Conservation (phyloP, 1,284 basidiomycete genomes). For the Moniliella sp. region DNA sequence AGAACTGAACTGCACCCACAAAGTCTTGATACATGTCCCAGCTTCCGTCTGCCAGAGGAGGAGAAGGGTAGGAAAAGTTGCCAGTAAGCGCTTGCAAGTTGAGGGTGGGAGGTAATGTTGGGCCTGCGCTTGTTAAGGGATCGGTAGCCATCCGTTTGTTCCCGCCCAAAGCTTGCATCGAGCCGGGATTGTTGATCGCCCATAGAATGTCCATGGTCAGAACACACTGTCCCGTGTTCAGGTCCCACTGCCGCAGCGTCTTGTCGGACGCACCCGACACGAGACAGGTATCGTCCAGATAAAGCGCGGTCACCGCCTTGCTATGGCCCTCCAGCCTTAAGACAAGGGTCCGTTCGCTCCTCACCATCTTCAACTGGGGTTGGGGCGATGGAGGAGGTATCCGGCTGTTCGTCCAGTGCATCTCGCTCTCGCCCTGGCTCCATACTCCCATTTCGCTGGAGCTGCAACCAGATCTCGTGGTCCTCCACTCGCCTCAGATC, state of each 20-base stretch:
- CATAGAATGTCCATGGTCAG: conserved; percentile 99
- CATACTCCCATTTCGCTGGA: conserved; percentile 1
- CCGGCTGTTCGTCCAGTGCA: too few species aligned
- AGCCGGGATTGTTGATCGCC: conserved; percentile 79
- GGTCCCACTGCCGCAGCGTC: conserved; percentile 92
- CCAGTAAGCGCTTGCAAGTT: conserved; percentile 31
- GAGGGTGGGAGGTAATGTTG: too few species aligned
- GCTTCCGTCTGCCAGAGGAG: conserved; percentile 65
- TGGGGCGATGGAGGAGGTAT: too few species aligned
- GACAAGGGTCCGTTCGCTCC: too few species aligned
- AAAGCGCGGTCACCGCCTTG: conserved; percentile 71
- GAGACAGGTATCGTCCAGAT: conserved; percentile 80
- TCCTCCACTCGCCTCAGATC: conserved; percentile 26
- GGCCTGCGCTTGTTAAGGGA: too few species aligned
- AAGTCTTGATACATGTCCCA: conserved; percentile 92
- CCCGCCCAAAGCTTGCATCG: conserved; percentile 32
- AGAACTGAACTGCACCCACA: conserved; percentile 89
- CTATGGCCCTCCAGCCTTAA: conserved; percentile 70
- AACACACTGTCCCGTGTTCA: conserved; percentile 83
- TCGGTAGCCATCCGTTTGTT: neutral
- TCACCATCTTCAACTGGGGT: too few species aligned
- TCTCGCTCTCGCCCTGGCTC: neutral
- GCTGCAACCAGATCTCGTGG: conserved; percentile 13
- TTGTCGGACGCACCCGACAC: conserved; percentile 95
- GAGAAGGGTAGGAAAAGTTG: conserved; percentile 46